Conservation (phyloP, 108 stramenopile species). For the Cyclotella atomus region DNA sequence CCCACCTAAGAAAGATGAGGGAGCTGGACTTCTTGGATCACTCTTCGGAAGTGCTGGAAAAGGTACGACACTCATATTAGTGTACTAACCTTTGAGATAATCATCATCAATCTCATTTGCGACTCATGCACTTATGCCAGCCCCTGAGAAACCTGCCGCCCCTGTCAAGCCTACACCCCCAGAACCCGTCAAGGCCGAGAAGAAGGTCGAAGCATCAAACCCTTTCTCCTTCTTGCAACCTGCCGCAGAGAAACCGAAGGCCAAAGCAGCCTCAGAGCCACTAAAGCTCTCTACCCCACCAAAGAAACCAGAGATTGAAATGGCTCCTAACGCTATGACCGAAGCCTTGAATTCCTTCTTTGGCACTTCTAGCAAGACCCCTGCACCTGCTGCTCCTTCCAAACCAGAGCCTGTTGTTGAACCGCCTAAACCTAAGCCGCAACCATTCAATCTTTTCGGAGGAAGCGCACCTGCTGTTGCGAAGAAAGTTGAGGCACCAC, state of each 20-base stretch:
- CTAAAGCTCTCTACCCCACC: neutral
- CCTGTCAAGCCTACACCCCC: constrained; percentile 33
- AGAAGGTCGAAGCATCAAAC: constrained; percentile 19
- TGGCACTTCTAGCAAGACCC: constrained; percentile 23
- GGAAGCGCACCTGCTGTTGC: constrained; percentile 14
- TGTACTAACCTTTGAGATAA: neutral
- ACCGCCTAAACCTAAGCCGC: constrained; percentile 12
- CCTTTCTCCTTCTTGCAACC: constrained; percentile 34
- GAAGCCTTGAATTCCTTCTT: constrained; percentile 56
- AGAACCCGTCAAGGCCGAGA: constrained; percentile 33
- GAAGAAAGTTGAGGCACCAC: constrained; percentile 22
- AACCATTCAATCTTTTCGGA: constrained; percentile 44
- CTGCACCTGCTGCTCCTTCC: constrained; percentile 39
- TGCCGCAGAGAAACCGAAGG: constrained; percentile 17
- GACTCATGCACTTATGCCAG: neutral
- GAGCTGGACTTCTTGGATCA: constrained; percentile 13
- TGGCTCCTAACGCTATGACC: constrained; percentile 49
- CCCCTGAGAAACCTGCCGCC: constrained; percentile 9
- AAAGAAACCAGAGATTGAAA: constrained; percentile 27
- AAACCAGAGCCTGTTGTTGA: constrained; percentile 32
- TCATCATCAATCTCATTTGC: neutral
- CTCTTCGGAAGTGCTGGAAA: constrained; percentile 22
- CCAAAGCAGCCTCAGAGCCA: constrained; percentile 10
- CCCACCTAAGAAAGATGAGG: constrained; percentile 13
- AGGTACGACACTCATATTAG: neutral